Base-by-base conservation (phyloP, 345 rosid species). In the Excoecaria agallocha region DNA sequence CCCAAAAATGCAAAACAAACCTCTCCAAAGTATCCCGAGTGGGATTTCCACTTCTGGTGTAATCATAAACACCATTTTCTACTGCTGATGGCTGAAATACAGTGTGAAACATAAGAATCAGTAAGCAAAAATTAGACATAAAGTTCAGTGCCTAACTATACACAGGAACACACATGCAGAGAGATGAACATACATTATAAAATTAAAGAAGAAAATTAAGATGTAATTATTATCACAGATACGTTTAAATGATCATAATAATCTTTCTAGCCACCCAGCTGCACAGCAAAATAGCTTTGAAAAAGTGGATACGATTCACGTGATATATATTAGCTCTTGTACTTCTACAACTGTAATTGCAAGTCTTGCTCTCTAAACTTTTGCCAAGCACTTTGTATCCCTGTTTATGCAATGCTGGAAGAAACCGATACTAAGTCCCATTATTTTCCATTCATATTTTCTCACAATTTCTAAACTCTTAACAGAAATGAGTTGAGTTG, bases 41-140 rank as follows among this genome's bases (percentile, higher is more conserved):
- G 71, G 98, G 98, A 82, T 95, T 95, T 61, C 98, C 99, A 86
- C 97, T 93, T 86, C 98, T 90, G 62, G 99, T 93, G 81, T 95
- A 93, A 83, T 93, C 98, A 80, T 91, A 95, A 3, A 94, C 89
- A 43, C 98, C 98, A 81, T 88, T 85, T 71, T 86, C 91, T 1
- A 72, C 76, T 12, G 97, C 97, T 30, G 96, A 93, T 73, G 94
- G 91, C 97, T 95, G 77, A 81, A 75, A 83, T 56, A 80, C 3
- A 68, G 45, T 75, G 79, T 58, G 24, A 30, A 39, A 48, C 61
- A 69, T 12, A 70, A 66, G 59, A 59, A 7, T 67, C 4, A 58
- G 66, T 1, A 63, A 3, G 39, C 17, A 22, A 25, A 66, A 46
- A 45, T 20, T 66, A 22, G 37, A 66, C 6, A 66, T 45, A 45